A percentile compares a stretch with the other conserved stretches of the same genome.
Evolutionary conservation across 345 rosid genomes (phyloP).

Genomic region (Erodium maritimum): DNA sequence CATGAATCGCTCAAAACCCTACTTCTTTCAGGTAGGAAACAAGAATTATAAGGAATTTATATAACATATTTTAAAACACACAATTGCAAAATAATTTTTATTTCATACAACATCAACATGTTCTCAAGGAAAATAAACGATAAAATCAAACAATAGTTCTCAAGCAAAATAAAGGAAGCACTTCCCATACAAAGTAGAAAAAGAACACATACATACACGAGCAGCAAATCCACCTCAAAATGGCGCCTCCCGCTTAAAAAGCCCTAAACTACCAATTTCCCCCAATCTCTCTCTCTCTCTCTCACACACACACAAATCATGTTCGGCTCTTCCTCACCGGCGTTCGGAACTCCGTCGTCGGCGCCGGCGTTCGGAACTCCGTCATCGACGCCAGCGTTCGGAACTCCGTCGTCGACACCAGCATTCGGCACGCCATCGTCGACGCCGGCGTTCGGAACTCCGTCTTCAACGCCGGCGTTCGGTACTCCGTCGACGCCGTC

Average conservation of each 20-base stretch:
- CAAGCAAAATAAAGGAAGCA: too few relatives aligned
- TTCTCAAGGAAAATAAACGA: too few relatives aligned
- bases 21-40: too few relatives aligned
- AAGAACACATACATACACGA: background rate
- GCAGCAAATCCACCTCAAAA: background rate
- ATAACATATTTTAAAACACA: too few relatives aligned
- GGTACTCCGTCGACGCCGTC: slow-evolving; percentile 21
- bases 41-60: too few relatives aligned
- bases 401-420: slow-evolving; percentile 13
- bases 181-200: too few relatives aligned
- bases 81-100: too few relatives aligned
- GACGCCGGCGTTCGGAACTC: slow-evolving; percentile 12
- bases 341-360: slow-evolving; percentile 31
- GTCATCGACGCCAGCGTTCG: slow-evolving; percentile 5
- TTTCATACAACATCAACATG: too few relatives aligned
- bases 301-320: too few relatives aligned
- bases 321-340: background rate
- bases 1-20: too few relatives aligned
- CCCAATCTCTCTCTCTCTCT: background rate
- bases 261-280: background rate
- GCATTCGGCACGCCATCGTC: slow-evolving; percentile 15
- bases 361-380: background rate
- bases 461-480: slow-evolving; percentile 19
- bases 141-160: too few relatives aligned
- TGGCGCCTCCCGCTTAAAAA: background rate